A percentile compares a stretch with the other conserved stretches of the same genome.
Evolutionary conservation across 2,329 filamentous ascomycete species (phyloP).

Genomic region (Botrytis paeoniae): DNA sequence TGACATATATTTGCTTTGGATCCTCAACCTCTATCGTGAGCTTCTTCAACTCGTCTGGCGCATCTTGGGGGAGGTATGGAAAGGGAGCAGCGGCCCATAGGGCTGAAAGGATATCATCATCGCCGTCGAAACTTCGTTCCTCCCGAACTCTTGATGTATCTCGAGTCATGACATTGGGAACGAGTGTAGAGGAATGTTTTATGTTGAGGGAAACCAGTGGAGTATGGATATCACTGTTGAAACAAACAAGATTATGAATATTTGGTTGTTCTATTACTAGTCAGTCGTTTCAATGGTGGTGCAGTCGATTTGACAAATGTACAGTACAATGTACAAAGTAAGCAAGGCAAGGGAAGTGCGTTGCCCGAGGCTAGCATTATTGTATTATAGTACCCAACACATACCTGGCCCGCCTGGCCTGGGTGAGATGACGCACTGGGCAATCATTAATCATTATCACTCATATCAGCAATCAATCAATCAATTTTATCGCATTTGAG

Average conservation of each 20-base stretch:
- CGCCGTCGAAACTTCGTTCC: slow-evolving; percentile 25
- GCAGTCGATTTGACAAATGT: neutral
- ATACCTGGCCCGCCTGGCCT: neutral
- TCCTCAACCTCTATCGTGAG: slow-evolving; percentile 58
- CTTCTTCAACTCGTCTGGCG: slow-evolving; percentile 55
- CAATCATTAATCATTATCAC: neutral
- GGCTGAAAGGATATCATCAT: slow-evolving; percentile 47
- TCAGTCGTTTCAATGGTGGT: neutral
- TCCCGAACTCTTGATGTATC: slow-evolving; percentile 39
- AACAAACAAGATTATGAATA: slow-evolving; percentile 4
- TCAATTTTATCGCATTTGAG: neutral
- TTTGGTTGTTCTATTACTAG: neutral
- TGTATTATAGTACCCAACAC: too few relatives aligned
- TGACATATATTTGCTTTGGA: slow-evolving; percentile 57
- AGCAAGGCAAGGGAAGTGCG: neutral
- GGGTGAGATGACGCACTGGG: slow-evolving; percentile 7
- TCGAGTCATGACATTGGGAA: slow-evolving; percentile 49
- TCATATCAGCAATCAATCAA: neutral
- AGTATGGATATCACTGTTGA: neutral
- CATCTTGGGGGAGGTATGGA: slow-evolving; percentile 57
- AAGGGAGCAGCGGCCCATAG: slow-evolving; percentile 63
- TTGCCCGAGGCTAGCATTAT: neutral
- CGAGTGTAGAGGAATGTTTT: neutral
- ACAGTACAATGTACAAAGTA: neutral
- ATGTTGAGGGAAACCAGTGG: neutral